Base-by-base conservation (phyloP, 2,329 filamentous ascomycete species). In the Trichophyton rubrum region DNA sequence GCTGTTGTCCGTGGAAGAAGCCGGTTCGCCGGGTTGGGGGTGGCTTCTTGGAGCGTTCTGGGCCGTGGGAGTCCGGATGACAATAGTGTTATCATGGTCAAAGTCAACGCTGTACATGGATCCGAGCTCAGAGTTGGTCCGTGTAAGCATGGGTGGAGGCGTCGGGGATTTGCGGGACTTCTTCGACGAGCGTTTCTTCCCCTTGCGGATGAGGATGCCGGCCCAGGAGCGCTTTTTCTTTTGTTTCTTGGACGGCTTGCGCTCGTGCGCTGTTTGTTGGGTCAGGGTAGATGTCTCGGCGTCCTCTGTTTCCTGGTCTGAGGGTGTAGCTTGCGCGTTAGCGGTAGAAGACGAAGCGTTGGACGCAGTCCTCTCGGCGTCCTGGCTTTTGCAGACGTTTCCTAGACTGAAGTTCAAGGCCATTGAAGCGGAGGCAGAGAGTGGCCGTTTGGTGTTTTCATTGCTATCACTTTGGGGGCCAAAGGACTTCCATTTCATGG, bases 141-240 rank as follows among this genome's bases (percentile, higher is more conserved):
- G 67, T 27, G 69, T 72, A 56, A 74, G 67, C 6, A 70, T 63
- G 41, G 78, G 78, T 20, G 80, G 78, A 0, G 75, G 77, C 61
- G 72, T 75, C 22, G 75, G 74, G 57, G 74, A 69, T 56, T 70
- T 70, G 63, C 68, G 71, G 15, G 69, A 49, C 11, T 71, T 70
- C 66, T 79, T 79, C 15, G 69, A 68, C 30, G 69, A 69, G 59
- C 76, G 73, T 58, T 75, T 74, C 62, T 79, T 79, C 43, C 74
- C 71, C 65, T 79, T 80, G 24, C 78, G 72, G 15, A 76, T 77
- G 51, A 82, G 67, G 59, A 82, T 79, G 20, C 78, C 78, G 45
- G 79, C 79, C 79, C 79, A 82, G 11, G 76, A 78, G 68, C 88
- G 90, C 62, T 92, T 88, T 71, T 88, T 88, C 74, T 89, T 90